Percentiles rank a stretch among this genome's conserved stretches.
These are phyloP conservation scores for Leccinum pseudoinsigne DNA, from an alignment of 1,284 basidiomycete species.

Conservation along the genomic window DNA sequence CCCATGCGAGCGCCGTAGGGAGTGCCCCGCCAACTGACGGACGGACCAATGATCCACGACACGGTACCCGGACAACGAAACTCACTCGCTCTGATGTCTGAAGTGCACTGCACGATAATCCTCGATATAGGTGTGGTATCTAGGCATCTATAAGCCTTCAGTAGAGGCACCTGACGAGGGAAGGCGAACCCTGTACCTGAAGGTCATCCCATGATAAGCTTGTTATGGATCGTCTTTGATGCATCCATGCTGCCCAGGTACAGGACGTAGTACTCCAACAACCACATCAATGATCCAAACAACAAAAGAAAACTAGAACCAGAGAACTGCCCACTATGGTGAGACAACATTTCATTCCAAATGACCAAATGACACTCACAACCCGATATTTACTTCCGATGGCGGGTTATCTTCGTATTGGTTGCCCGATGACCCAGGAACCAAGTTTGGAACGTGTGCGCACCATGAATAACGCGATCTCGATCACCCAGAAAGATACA, in stretches of 20 bases:
- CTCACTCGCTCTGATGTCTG: conserved; percentile 7
- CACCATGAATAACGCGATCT: neutral
- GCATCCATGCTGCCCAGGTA: neutral
- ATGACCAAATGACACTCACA: neutral
- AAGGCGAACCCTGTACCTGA: neutral
- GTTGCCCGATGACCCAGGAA: neutral
- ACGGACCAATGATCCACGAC: neutral
- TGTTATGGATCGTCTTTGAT: neutral
- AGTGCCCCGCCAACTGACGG: neutral
- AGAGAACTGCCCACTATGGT: neutral
- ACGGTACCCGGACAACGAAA: neutral
- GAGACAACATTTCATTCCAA: neutral
- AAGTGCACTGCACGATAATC: neutral
- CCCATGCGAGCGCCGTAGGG: neutral
- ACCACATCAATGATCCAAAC: neutral
- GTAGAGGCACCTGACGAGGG: neutral
- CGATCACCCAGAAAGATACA: neutral
- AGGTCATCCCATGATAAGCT: neutral
- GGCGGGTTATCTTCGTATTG: neutral
- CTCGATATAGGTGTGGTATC: conserved; percentile 1
- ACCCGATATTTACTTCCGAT: neutral
- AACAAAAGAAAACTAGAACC: neutral
- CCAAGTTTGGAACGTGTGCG: neutral
- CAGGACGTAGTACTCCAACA: neutral
- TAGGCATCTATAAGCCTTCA: neutral